These are phyloP conservation scores for Floccularia luteovirens DNA, from an alignment of 768 basidiomycete species.

Conservation along the genomic window DNA sequence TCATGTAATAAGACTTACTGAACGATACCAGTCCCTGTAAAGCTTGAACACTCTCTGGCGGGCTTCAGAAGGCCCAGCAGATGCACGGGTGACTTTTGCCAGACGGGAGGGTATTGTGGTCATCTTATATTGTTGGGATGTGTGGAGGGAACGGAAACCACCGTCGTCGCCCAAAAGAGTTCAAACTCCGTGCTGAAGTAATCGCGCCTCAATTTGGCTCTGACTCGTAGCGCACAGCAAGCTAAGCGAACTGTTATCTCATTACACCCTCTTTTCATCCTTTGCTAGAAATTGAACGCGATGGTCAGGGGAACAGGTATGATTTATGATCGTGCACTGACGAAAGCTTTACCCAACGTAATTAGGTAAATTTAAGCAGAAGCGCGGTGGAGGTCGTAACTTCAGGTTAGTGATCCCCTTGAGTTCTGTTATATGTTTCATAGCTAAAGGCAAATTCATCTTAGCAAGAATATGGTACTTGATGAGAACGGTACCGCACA, in stretches of 20 bases:
- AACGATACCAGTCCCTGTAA: slow-evolving; percentile 92
- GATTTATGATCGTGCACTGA: slow-evolving; percentile 1
- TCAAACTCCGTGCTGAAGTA: slow-evolving; percentile 22
- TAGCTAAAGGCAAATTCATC: slow-evolving; percentile 1
- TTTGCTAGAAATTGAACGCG: too few relatives aligned
- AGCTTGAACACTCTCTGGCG: slow-evolving; percentile 63
- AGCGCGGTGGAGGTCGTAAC: slow-evolving; percentile 81
- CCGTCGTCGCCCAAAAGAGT: slow-evolving; percentile 6
- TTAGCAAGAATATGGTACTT: slow-evolving; percentile 52
- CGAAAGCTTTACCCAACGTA: not conserved
- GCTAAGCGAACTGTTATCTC: too few relatives aligned
- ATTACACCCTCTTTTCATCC: slow-evolving; percentile 4
- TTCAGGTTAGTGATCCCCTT: slow-evolving; percentile 50
- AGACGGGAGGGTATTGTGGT: slow-evolving; percentile 86
- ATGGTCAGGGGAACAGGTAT: slow-evolving; percentile 50
- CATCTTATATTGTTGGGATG: slow-evolving; percentile 21
- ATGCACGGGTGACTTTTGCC: slow-evolving; percentile 61
- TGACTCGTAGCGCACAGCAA: too few relatives aligned
- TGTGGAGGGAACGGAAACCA: slow-evolving; percentile 3
- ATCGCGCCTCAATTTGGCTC: too few relatives aligned
- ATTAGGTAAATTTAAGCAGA: slow-evolving; percentile 76
- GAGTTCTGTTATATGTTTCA: slow-evolving; percentile 9
- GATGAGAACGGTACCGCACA: slow-evolving; percentile 52
- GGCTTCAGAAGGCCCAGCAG: slow-evolving; percentile 49
- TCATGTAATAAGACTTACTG: slow-evolving; percentile 44